Conservation (phyloP, 2,329 filamentous ascomycete genomes). For the Aureobasidium leucospermi region DNA sequence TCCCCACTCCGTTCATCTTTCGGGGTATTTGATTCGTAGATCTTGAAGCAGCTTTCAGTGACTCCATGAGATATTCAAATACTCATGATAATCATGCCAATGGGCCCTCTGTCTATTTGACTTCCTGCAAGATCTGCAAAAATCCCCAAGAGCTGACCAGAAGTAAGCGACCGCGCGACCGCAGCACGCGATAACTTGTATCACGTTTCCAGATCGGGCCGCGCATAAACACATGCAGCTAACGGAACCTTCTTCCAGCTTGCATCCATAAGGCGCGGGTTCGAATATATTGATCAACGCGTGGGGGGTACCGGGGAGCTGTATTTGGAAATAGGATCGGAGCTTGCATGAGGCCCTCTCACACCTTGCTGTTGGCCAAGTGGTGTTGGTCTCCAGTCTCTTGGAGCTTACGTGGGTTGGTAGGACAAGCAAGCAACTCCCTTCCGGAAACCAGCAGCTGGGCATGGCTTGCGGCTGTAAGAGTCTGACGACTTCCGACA, state of each 20-base stretch:
- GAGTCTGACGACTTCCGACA: background rate
- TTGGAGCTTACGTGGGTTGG: background rate
- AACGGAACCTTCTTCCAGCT: background rate
- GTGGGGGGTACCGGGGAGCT: background rate
- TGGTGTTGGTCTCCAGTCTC: background rate
- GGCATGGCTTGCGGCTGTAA: background rate
- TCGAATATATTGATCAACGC: background rate
- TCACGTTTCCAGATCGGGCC: background rate
- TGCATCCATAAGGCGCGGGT: background rate
- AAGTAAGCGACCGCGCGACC: background rate
- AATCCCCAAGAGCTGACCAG: background rate
- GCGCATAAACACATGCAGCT: slow-evolving; percentile 1
- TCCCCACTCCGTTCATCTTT: background rate
- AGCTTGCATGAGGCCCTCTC: background rate
- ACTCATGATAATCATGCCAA: background rate
- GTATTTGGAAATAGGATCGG: background rate
- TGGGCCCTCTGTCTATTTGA: background rate
- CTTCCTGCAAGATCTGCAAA: background rate
- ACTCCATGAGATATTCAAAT: background rate
- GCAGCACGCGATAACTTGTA: background rate
- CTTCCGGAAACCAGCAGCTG: background rate
- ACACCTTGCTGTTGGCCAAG: background rate
- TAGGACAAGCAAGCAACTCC: background rate
- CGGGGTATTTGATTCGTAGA: background rate
- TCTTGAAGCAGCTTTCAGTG: background rate